Evolutionary conservation across 805 yeast genomes (phyloP).

Genomic region (Metschnikowia matae): DNA sequence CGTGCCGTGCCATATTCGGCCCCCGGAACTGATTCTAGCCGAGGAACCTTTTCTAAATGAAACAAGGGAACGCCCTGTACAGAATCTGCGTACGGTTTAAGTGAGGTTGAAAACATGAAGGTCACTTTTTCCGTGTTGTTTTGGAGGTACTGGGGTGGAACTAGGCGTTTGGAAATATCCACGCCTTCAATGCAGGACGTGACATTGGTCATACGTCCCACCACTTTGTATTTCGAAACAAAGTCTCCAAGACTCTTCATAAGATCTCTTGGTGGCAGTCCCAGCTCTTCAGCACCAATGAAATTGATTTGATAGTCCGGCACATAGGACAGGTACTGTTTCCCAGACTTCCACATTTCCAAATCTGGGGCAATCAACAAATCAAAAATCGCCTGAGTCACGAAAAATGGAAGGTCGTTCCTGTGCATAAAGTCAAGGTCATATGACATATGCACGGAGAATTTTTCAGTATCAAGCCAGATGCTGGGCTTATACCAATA

Average conservation of each 20-base stretch:
- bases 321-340: conserved; percentile 1
- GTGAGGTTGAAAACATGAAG: conserved; percentile 17
- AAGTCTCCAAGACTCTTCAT: conserved; percentile 1
- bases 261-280: conserved; percentile 7
- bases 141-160: conserved; percentile 3
- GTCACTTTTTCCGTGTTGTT: conserved; percentile 11
- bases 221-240: not conserved
- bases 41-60: conserved; percentile 9
- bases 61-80: conserved; percentile 13
- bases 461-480: conserved; percentile 37
- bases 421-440: conserved; percentile 42
- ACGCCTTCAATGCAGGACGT: conserved; percentile 6
- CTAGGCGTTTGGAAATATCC: conserved; percentile 13
- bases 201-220: conserved; percentile 7
- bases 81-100: conserved; percentile 11
- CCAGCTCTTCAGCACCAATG: conserved; percentile 18
- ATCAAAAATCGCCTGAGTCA: conserved; percentile 44
- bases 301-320: conserved; percentile 7
- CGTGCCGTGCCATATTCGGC: conserved; percentile 16
- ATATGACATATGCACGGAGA: conserved; percentile 34
- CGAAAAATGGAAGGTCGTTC: conserved; percentile 60
- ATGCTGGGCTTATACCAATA: conserved; percentile 42
- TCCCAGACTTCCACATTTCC: conserved; percentile 5
- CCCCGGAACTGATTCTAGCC: not conserved
- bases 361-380: conserved; percentile 29